Evolutionary conservation across 352 stramenopile species (phyloP).

Genomic region (Phytophthora cryptogea): DNA sequence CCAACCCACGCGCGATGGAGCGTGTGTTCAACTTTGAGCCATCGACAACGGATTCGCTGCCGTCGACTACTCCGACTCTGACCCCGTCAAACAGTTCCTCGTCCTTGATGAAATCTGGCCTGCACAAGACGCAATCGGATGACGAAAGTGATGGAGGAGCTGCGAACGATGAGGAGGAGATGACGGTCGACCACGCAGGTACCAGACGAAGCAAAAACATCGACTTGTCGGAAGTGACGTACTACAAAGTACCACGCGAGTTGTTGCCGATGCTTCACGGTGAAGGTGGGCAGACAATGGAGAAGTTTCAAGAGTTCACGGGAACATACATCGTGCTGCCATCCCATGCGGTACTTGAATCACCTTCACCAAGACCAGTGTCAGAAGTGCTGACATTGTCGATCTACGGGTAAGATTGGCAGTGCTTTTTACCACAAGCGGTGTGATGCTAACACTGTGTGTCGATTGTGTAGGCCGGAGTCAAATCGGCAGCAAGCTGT

Average conservation of each 20-base stretch:
- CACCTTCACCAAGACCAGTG: slow-evolving; percentile 11
- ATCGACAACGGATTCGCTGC: slow-evolving; percentile 2
- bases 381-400: slow-evolving; percentile 56
- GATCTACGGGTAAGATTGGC: slow-evolving; percentile 66
- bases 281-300: slow-evolving; percentile 69
- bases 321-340: slow-evolving; percentile 79
- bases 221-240: slow-evolving; percentile 78
- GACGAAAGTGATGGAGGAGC: slow-evolving; percentile 14
- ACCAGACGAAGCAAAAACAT: slow-evolving; percentile 59
- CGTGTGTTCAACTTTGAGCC: slow-evolving; percentile 51
- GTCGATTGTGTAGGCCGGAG: slow-evolving; percentile 26
- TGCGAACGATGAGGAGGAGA: slow-evolving; percentile 40
- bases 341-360: slow-evolving; percentile 28
- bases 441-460: slow-evolving; percentile 6
- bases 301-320: slow-evolving; percentile 80
- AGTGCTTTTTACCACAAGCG: background rate
- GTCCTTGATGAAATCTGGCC: slow-evolving; percentile 5
- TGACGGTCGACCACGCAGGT: slow-evolving; percentile 53
- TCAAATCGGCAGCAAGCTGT: slow-evolving; percentile 60
- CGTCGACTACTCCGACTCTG: slow-evolving; percentile 2
- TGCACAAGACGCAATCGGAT: slow-evolving; percentile 20
- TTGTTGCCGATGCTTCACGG: slow-evolving; percentile 75
- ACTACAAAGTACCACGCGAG: slow-evolving; percentile 70
- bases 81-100: slow-evolving; percentile 2
- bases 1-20: slow-evolving; percentile 86